Conservation (phyloP, 73 alveolate species). For the Paramecium pentaurelia region DNA sequence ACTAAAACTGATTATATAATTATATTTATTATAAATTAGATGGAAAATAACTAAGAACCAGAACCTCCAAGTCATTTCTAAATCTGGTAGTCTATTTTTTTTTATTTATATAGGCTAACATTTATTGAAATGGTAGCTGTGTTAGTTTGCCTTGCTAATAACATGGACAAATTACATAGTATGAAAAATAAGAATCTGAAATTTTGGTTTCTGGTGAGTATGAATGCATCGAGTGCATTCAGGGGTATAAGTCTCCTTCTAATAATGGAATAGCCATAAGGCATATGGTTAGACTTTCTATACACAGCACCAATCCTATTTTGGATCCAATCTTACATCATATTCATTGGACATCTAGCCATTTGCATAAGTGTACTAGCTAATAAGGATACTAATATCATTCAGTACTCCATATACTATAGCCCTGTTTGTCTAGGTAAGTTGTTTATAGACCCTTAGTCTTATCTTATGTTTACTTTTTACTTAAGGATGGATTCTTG, state of each 20-base stretch:
- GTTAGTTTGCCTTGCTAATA: background rate
- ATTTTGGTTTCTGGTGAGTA: conserved; percentile 16
- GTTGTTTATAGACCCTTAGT: background rate
- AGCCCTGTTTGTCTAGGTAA: background rate
- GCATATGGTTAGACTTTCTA: conserved; percentile 19
- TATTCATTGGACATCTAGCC: conserved; percentile 23
- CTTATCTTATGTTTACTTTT: background rate
- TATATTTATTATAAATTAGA: background rate
- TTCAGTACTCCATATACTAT: background rate
- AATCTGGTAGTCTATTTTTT: background rate
- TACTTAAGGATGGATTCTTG: background rate
- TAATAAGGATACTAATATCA: background rate
- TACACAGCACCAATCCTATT: conserved; percentile 33
- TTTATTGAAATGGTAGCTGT: conserved; percentile 20
- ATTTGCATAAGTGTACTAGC: background rate
- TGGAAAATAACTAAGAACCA: background rate
- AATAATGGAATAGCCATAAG: conserved; percentile 36
- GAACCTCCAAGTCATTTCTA: conserved; percentile 29
- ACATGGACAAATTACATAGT: background rate
- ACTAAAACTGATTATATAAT: conserved; percentile 18
- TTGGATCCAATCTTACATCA: conserved; percentile 7
- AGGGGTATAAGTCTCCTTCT: conserved; percentile 49
- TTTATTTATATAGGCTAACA: background rate
- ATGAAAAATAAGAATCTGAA: background rate
- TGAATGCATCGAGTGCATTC: background rate